Evolutionary conservation across 1,284 basidiomycete species (phyloP), one percentile per base, ranked within the genome.

Genomic region (Trichosporon faecale): DNA sequence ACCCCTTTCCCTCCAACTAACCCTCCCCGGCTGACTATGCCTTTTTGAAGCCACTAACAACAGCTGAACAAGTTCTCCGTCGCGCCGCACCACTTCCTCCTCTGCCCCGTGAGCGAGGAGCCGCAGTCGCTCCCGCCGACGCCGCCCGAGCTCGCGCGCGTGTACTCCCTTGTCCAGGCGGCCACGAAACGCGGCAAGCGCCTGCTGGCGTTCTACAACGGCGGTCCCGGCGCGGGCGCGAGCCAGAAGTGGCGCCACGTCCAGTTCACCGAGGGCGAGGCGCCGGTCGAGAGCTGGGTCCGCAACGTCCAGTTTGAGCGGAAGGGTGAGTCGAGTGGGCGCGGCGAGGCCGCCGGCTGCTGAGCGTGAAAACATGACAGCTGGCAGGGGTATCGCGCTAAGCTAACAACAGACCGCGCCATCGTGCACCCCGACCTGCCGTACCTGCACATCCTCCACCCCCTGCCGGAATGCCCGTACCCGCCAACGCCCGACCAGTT

Each of bases 201-300:
- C 40, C 85, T 90, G 70, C 88, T 95, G 69, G 91, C 91, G 0
- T 95, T 95, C 83, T 95, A 93, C 82, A 95, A 95, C 73, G 91
- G 92, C 75, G 93, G 93, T 4, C 86, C 88, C 64, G 86, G 88
- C 63, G 93, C 91, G 70, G 94, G 93, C 40, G 93, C 94, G 8
- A 93, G 91, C 80, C 93, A 95, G 83, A 85, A 87, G 1, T 93
- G 94, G 83, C 92, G 95, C 76, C 93, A 95, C 79, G 77, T 95
- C 23, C 93, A 95, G 81, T 90, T 94, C 72, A 83, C 95, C 33
- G 89, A 91, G 21, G 80, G 89, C 23, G 84, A 85, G 23, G 90
- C 91, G 31, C 93, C 93, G 0, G 85, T 94, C 46, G 92, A 94
- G 80, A 84, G 82, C 64, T 86, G 93, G 73, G 89, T 91, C 4